These are phyloP conservation scores for Noccaea bulbosa DNA, from an alignment of 345 rosid genomes.

Conservation along the genomic window DNA sequence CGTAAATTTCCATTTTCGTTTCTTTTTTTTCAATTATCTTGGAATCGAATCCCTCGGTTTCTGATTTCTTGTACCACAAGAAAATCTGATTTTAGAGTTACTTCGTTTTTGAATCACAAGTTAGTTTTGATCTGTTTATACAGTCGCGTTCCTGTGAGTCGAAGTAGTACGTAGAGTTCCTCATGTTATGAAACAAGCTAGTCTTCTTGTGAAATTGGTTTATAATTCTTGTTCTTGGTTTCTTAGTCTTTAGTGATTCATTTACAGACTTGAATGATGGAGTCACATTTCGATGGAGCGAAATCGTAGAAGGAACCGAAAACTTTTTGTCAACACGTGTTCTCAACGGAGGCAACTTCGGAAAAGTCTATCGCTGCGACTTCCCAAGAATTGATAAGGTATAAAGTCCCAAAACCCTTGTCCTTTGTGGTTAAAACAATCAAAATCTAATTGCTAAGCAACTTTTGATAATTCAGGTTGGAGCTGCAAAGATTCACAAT, in stretches of 20 bases:
- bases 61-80: too few relatives aligned
- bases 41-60: background rate
- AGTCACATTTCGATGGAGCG: background rate
- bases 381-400: background rate
- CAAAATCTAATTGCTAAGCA: background rate
- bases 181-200: background rate
- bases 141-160: background rate
- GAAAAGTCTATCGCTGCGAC: slow-evolving; percentile 7
- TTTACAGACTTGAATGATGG: too few relatives aligned
- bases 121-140: background rate
- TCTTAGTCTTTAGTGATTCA: too few relatives aligned
- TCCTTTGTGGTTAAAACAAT: background rate
- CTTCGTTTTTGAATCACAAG: background rate
- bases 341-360: background rate
- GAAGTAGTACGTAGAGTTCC: background rate
- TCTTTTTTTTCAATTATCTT: background rate
- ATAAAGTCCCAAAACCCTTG: background rate
- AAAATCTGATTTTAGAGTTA: too few relatives aligned
- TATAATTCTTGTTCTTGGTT: background rate
- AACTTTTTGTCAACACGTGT: background rate
- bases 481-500: slow-evolving; percentile 75
- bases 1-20: background rate
- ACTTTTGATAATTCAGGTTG: slow-evolving; percentile 48
- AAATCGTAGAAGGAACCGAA: background rate
- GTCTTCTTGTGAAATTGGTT: background rate